Evolutionary conservation across 768 basidiomycete genomes (phyloP).

Genomic region (Amanita jacksonii): DNA sequence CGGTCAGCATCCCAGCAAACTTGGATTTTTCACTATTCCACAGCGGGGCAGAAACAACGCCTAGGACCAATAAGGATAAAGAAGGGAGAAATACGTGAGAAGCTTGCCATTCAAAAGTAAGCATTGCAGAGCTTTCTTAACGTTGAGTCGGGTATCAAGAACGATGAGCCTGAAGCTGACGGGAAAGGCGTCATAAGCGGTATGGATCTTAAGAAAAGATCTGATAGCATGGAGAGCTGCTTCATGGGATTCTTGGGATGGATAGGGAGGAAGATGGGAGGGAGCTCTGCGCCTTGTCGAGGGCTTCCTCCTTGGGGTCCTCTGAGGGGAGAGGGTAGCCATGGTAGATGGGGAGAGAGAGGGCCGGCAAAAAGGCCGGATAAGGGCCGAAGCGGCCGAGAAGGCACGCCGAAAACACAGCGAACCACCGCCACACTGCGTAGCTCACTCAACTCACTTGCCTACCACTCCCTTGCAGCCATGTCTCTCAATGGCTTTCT

Average conservation of each 20-base stretch:
- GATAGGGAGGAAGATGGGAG: conserved; percentile 51
- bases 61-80: conserved; percentile 29
- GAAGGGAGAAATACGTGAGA: conserved; percentile 4
- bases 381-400: not conserved
- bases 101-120: conserved; percentile 66
- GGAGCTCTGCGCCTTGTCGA: conserved; percentile 49
- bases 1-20: conserved; percentile 98
- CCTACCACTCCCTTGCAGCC: conserved; percentile 1
- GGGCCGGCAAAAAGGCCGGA: not conserved
- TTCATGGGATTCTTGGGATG: conserved; percentile 55
- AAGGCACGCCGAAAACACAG: not conserved
- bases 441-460: not conserved
- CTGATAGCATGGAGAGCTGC: conserved; percentile 64
- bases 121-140: conserved; percentile 90
- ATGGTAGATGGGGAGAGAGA: conserved; percentile 12
- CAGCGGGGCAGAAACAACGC: conserved; percentile 94
- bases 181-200: conserved; percentile 94
- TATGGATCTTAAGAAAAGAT: conserved; percentile 72
- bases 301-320: conserved; percentile 42
- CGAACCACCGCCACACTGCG: not conserved
- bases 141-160: conserved; percentile 90
- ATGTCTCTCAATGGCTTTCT: conserved; percentile 5
- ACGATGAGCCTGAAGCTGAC: conserved; percentile 96
- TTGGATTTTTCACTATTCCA: conserved; percentile 93
- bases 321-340: conserved; percentile 39